Base-by-base conservation (phyloP, 2,329 filamentous ascomycete genomes). In the Purpureocillium lavendulum region DNA sequence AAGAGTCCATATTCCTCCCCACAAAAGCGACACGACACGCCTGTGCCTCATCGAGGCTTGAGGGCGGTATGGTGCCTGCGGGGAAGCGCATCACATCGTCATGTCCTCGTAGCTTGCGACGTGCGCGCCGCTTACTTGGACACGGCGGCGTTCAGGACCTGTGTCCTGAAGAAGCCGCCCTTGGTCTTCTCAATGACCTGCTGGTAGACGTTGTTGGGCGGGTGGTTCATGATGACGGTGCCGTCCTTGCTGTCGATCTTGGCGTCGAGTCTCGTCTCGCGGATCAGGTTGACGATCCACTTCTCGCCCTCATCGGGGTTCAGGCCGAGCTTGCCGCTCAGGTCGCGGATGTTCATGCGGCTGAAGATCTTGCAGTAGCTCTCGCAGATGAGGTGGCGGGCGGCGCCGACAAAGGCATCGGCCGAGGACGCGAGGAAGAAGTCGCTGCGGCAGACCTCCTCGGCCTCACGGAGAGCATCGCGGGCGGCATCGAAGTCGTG, bases 341-440 rank as follows among this genome's bases (percentile, higher is more conserved):
- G 78, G 55, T 97, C 92, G 77, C 89, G 88, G 64, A 98, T 97
- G 64, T 97, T 90, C 61, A 98, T 98, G 54, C 90, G 79, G 61
- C 94, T 88, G 66, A 97, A 94, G 62, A 98, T 98, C 79, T 97
- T 97, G 86, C 92, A 98, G 77, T 98, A 98, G 64, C 82, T 88
- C 73, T 98, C 92, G 40, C 90, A 97, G 63, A 98, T 97, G 45
- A 98, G 74, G 72, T 98, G 92, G 58, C 92, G 78, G 30, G 92
- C 92, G 36, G 87, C 83, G 58, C 97, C 90, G 48, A 98, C 87
- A 59, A 98, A 98, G 32, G 80, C 73, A 54, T 97, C 90, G 28
- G 86, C 81, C 4, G 85, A 79, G 15, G 80, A 82, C 41, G 84
- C 79, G 42, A 98, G 77, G 83, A 98, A 98, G 75, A 98, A 97